These are phyloP conservation scores for Chlorophyllum brunneum DNA, from an alignment of 768 basidiomycete species.

Conservation along the genomic window DNA sequence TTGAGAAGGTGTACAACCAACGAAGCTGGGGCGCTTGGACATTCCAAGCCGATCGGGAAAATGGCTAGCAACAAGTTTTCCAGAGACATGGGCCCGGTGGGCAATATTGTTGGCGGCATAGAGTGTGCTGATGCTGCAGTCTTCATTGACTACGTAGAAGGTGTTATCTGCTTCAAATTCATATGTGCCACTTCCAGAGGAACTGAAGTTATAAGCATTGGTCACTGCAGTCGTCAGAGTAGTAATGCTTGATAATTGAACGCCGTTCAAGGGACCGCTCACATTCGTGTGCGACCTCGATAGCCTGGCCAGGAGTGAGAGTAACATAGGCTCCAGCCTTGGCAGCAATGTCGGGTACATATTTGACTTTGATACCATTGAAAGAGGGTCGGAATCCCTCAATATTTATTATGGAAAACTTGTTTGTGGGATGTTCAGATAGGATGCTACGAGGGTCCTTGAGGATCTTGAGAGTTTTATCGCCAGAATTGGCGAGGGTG, in stretches of 20 bases:
- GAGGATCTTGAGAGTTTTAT: conserved; percentile 40
- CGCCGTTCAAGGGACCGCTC: conserved; percentile 12
- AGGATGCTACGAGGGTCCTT: conserved; percentile 40
- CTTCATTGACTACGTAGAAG: conserved; percentile 37
- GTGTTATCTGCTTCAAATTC: conserved; percentile 34
- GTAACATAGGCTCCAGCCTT: conserved; percentile 27
- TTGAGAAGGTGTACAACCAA: conserved; percentile 34
- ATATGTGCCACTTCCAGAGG: conserved; percentile 35
- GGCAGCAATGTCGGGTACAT: conserved; percentile 31
- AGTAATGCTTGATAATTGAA: not conserved
- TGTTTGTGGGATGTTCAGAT: conserved; percentile 36
- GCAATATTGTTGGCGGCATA: conserved; percentile 24
- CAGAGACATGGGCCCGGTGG: conserved; percentile 26
- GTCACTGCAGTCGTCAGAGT: conserved; percentile 30
- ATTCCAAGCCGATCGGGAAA: conserved; percentile 8
- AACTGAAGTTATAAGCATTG: conserved; percentile 44
- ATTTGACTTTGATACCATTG: conserved; percentile 41
- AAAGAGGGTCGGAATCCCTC: conserved; percentile 34
- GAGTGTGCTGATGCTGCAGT: conserved; percentile 25
- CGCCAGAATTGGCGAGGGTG: conserved; percentile 42
- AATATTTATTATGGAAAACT: conserved; percentile 32
- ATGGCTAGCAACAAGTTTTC: conserved; percentile 23
- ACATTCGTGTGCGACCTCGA: conserved; percentile 37
- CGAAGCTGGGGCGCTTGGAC: conserved; percentile 32
- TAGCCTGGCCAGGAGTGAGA: conserved; percentile 34